Conservation (phyloP, 495 filamentous ascomycete genomes). For the Penicillium riverlandense region DNA sequence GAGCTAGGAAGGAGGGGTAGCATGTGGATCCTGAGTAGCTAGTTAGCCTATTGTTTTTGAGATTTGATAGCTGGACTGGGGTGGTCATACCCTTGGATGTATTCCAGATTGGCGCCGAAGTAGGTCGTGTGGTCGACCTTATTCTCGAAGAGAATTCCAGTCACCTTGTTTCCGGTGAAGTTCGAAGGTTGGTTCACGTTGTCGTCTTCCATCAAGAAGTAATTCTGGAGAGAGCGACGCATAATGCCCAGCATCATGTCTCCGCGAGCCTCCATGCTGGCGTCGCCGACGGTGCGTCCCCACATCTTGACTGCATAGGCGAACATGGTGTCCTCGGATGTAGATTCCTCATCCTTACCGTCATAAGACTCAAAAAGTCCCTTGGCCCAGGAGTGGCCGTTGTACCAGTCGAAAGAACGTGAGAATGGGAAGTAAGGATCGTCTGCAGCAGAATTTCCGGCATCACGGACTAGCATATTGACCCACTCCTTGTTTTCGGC, state of each 20-base stretch:
- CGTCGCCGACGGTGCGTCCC: conserved; percentile 68
- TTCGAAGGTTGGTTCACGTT: conserved; percentile 71
- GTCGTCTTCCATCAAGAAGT: conserved; percentile 66
- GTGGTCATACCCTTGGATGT: conserved; percentile 60
- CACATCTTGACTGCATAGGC: conserved; percentile 92
- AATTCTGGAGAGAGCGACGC: conserved; percentile 60
- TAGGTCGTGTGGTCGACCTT: conserved; percentile 95
- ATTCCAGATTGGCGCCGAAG: conserved; percentile 76
- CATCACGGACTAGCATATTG: conserved; percentile 69
- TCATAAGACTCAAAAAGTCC: conserved; percentile 88
- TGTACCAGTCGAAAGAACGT: conserved; percentile 88
- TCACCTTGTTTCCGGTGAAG: conserved; percentile 79
- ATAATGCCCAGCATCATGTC: conserved; percentile 79
- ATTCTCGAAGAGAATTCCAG: conserved; percentile 94
- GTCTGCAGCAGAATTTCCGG: conserved; percentile 63
- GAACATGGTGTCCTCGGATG: conserved; percentile 84
- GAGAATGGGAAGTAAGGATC: conserved; percentile 81
- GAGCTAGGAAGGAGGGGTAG: conserved; percentile 72
- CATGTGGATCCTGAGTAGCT: conserved; percentile 73
- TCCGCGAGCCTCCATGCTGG: conserved; percentile 76
- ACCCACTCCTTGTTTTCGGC: conserved; percentile 67
- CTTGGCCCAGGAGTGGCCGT: conserved; percentile 94
- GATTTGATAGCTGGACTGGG: no score
- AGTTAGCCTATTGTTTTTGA: conserved; percentile 1
- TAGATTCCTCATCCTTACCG: conserved; percentile 88